Percentiles rank a stretch among this genome's conserved stretches.
Conservation (phyloP, 2,329 filamentous ascomycete genomes). For the Cyanodermella asteris region DNA sequence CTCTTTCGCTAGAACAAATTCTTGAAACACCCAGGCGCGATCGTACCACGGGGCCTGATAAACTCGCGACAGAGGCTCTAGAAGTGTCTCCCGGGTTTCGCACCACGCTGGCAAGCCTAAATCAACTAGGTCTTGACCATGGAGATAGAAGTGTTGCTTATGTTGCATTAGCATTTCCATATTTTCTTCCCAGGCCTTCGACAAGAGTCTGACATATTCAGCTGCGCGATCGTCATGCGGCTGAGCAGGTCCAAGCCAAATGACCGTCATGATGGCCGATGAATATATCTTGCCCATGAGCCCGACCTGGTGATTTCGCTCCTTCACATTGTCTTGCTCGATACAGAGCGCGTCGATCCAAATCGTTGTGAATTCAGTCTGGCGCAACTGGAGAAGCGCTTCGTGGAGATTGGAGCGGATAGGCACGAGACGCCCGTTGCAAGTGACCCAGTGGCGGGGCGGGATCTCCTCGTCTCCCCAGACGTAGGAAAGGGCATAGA, state of each 20-base stretch:
- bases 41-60: slow-evolving; percentile 1
- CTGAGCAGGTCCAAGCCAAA: slow-evolving; percentile 3
- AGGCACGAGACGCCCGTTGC: background rate
- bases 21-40: slow-evolving; percentile 2
- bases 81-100: background rate
- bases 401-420: slow-evolving; percentile 1
- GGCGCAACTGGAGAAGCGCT: slow-evolving; percentile 1
- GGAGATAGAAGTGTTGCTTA: background rate
- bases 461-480: slow-evolving; percentile 2
- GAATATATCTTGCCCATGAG: slow-evolving; percentile 3
- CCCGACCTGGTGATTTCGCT: slow-evolving; percentile 1
- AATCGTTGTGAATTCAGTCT: background rate
- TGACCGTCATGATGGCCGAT: background rate
- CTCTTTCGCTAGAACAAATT: slow-evolving; percentile 1
- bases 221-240: background rate
- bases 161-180: background rate
- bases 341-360: slow-evolving; percentile 4
- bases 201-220: slow-evolving; percentile 2
- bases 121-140: slow-evolving; percentile 1
- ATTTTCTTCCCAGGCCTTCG: background rate
- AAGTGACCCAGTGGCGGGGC: slow-evolving; percentile 1
- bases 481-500: slow-evolving; percentile 3
- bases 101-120: slow-evolving; percentile 1
- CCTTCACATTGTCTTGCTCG: slow-evolving; percentile 1
- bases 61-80: background rate